Base-by-base conservation (phyloP, 305 asterid species). In the Galium porrigens region DNA sequence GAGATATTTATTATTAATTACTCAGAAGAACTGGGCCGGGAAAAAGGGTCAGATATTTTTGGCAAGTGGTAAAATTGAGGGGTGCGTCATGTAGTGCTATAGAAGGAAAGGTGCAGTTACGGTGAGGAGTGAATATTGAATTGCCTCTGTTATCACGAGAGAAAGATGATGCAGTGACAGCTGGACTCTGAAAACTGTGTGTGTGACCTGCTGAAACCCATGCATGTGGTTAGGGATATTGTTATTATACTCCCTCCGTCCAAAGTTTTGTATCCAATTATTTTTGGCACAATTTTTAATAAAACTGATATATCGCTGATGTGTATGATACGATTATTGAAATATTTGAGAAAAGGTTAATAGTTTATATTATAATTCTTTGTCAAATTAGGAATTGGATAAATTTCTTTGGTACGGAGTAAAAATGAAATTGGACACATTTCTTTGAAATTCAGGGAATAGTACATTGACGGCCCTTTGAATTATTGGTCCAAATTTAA, bases 61-160 rank as follows among this genome's bases (percentile, higher is more conserved):
- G 53, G 1, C 58, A 11, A 30, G 58, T 30, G 36, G 36, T 65
- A 61, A 34, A 18, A 49, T 2, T 11, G 65, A 57, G 44, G 41
- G 48, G n/a, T 46, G 56, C 5, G 41, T 34, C 25, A 12, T 59
- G 7, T 20, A 68, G 66, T 68, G 67, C 3, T 33, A 51, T 20
- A 15, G 44, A 61, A 68, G 67, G 27, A 59, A 61, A 51, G 42
- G 55, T 30, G 68, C 56, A 51, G 20, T 3, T 34, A 17, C 3
- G 49, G 8, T 29, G 55, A 20, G 52, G 48, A 33, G 1, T 32
- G 54, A n/a, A 41, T 27, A 27, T 44, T 57, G 42, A 55, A 55
- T 34, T 15, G 33, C 48, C 46, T 25, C 70, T 42, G n/a, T 10
- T 5, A 44, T 57, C 58, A 57, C 49, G 25, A 42, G 58, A 41